A percentile compares a stretch with the other conserved stretches of the same genome.
Conservation (phyloP, 495 filamentous ascomycete species). For the Glonium stellatum region DNA sequence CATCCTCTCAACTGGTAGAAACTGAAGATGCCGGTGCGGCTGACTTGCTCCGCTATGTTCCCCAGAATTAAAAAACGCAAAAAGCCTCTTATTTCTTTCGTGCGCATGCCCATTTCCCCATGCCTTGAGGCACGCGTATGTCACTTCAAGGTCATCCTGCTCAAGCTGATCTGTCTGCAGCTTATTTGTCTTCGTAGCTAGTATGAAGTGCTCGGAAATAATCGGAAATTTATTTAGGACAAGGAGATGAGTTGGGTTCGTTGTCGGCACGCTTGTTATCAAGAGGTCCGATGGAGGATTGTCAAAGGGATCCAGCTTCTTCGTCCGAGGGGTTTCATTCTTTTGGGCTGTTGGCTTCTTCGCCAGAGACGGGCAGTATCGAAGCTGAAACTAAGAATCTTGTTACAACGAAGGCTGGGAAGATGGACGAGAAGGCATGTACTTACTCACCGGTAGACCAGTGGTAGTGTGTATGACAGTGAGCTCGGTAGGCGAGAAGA, state of each 20-base stretch:
- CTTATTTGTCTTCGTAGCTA: slow-evolving; percentile 61
- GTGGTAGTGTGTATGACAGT: slow-evolving; percentile 23
- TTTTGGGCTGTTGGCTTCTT: slow-evolving; percentile 57
- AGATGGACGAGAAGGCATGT: neutral
- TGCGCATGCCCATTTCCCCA: slow-evolving; percentile 42
- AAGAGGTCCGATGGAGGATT: slow-evolving; percentile 57
- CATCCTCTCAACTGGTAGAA: slow-evolving; percentile 67
- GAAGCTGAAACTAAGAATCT: slow-evolving; percentile 60
- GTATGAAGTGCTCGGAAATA: slow-evolving; percentile 71
- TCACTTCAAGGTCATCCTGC: slow-evolving; percentile 55
- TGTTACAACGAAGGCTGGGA: slow-evolving; percentile 1
- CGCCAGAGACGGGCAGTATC: slow-evolving; percentile 68
- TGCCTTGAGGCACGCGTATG: slow-evolving; percentile 57
- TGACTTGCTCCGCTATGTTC: slow-evolving; percentile 70
- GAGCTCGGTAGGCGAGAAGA: slow-evolving; percentile 31
- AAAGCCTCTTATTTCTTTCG: slow-evolving; percentile 41
- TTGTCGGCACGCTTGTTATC: slow-evolving; percentile 48
- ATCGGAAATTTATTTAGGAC: slow-evolving; percentile 80
- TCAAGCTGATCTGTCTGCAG: slow-evolving; percentile 64
- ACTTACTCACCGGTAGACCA: slow-evolving; percentile 27
- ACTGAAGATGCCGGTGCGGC: slow-evolving; percentile 72
- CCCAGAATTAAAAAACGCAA: slow-evolving; percentile 81
- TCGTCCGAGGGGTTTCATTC: slow-evolving; percentile 35
- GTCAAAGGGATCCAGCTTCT: slow-evolving; percentile 66
- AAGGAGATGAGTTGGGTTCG: slow-evolving; percentile 53